These are phyloP conservation scores for Fragilaria crotonensis DNA, from an alignment of 108 stramenopile species.

Conservation along the genomic window DNA sequence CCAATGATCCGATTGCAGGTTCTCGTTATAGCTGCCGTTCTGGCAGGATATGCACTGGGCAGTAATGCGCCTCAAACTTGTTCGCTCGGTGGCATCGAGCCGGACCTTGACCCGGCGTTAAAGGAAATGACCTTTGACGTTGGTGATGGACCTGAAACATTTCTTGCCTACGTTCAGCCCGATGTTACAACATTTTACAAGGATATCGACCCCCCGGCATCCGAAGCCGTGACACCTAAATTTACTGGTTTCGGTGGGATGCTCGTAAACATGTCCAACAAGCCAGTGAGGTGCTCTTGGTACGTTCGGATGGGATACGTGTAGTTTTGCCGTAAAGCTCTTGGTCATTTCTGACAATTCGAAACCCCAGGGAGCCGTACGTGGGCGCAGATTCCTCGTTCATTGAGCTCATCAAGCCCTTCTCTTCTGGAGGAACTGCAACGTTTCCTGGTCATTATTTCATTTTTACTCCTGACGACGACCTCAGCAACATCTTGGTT, in stretches of 20 bases:
- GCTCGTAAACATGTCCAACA: slow-evolving; percentile 59
- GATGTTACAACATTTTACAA: slow-evolving; percentile 61
- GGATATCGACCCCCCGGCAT: slow-evolving; percentile 15
- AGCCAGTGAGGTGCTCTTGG: slow-evolving; percentile 34
- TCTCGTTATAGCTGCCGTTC: too few relatives aligned
- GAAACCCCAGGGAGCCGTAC: slow-evolving; percentile 22
- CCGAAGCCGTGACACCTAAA: slow-evolving; percentile 23
- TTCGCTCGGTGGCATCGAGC: too few relatives aligned
- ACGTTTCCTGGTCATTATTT: slow-evolving; percentile 38
- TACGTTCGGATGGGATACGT: too few relatives aligned
- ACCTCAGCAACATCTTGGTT: slow-evolving; percentile 17
- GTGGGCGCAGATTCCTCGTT: slow-evolving; percentile 22
- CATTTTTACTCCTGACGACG: slow-evolving; percentile 17
- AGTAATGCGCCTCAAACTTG: too few relatives aligned
- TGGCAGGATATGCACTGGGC: too few relatives aligned
- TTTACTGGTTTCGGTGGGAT: slow-evolving; percentile 62
- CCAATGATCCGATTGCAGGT: too few relatives aligned
- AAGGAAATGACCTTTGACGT: slow-evolving; percentile 42
- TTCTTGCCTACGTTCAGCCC: slow-evolving; percentile 63
- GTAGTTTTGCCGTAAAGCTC: too few relatives aligned
- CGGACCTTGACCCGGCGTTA: slow-evolving; percentile 21
- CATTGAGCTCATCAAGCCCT: slow-evolving; percentile 19
- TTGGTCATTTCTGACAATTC: too few relatives aligned
- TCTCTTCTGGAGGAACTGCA: slow-evolving; percentile 29
- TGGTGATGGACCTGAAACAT: slow-evolving; percentile 27